Percentiles rank a stretch among this genome's conserved stretches.
These are phyloP conservation scores for Aegilops bicornis DNA, from an alignment of 176 grass and related monocot species.

Conservation along the genomic window DNA sequence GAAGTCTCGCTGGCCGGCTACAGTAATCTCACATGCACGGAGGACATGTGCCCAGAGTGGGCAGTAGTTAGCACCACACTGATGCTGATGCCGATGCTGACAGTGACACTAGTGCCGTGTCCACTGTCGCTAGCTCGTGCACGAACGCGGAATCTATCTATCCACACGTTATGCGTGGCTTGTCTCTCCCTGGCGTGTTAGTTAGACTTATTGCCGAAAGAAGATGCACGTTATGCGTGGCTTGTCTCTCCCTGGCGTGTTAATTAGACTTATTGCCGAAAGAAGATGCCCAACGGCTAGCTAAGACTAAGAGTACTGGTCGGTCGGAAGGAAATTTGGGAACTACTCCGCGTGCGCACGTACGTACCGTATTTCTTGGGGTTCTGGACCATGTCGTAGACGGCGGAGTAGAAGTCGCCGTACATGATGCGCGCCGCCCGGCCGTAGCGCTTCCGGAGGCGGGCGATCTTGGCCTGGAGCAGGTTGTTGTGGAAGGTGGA, in stretches of 20 bases:
- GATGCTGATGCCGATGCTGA: background rate
- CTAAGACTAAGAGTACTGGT: too few relatives aligned
- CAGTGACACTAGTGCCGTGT: background rate
- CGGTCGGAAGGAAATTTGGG: too few relatives aligned
- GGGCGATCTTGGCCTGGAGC: constrained; percentile 16
- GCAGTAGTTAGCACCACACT: background rate
- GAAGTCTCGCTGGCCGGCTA: too few relatives aligned
- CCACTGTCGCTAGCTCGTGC: background rate
- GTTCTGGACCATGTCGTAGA: constrained; percentile 55
- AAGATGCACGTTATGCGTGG: background rate
- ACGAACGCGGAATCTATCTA: background rate
- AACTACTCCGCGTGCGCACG: too few relatives aligned
- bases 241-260: background rate
- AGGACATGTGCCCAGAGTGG: background rate
- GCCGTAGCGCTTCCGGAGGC: constrained; percentile 41
- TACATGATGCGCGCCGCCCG: constrained; percentile 47
- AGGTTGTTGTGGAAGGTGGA: constrained; percentile 47
- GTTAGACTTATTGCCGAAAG: background rate
- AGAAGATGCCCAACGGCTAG: background rate
- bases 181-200: background rate
- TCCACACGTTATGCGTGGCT: background rate
- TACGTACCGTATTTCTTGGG: constrained; percentile 44
- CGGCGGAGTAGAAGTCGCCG: constrained; percentile 54
- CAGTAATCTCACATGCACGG: background rate
- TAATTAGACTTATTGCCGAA: background rate